Percentiles rank a stretch among this genome's conserved stretches.
Evolutionary conservation across 2,329 filamentous ascomycete genomes (phyloP).

Genomic region (Colletotrichum aenigma): DNA sequence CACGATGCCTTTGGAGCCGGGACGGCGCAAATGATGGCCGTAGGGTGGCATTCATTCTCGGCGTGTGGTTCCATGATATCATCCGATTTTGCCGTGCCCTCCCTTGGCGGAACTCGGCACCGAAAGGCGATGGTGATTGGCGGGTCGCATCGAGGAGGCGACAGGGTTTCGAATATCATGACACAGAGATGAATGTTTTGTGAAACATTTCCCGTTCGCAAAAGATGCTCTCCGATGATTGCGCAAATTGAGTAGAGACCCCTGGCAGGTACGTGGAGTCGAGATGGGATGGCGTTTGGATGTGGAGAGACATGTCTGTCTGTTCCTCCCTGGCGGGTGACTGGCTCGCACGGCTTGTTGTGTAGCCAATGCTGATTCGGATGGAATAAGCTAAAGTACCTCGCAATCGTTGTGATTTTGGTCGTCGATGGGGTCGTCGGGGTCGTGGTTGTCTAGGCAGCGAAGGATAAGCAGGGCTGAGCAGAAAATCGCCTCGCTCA

Average conservation of each 20-base stretch:
- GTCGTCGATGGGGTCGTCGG: neutral
- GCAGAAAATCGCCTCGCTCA: neutral
- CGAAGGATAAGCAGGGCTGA: slow-evolving; percentile 6
- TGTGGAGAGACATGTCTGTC: neutral
- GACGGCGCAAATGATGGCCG: neutral
- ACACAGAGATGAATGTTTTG: slow-evolving; percentile 18
- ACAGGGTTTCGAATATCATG: neutral
- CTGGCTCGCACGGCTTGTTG: neutral
- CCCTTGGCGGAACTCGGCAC: slow-evolving; percentile 20
- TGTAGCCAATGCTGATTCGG: slow-evolving; percentile 4
- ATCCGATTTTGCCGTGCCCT: slow-evolving; percentile 8
- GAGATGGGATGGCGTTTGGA: slow-evolving; percentile 3
- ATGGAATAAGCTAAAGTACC: neutral
- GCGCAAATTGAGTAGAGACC: neutral
- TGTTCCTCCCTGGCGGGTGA: neutral
- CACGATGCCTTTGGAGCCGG: neutral
- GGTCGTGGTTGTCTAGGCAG: slow-evolving; percentile 3
- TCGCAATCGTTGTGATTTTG: neutral
- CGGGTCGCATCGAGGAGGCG: neutral
- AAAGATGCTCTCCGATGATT: neutral
- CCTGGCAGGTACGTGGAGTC: neutral
- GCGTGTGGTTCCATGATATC: slow-evolving; percentile 16
- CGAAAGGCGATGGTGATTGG: slow-evolving; percentile 2
- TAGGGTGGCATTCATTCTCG: slow-evolving; percentile 5
- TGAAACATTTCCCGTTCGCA: slow-evolving; percentile 17